Base-by-base conservation (phyloP, 106 monocot species). In the Dendrobium chrysotoxum region DNA sequence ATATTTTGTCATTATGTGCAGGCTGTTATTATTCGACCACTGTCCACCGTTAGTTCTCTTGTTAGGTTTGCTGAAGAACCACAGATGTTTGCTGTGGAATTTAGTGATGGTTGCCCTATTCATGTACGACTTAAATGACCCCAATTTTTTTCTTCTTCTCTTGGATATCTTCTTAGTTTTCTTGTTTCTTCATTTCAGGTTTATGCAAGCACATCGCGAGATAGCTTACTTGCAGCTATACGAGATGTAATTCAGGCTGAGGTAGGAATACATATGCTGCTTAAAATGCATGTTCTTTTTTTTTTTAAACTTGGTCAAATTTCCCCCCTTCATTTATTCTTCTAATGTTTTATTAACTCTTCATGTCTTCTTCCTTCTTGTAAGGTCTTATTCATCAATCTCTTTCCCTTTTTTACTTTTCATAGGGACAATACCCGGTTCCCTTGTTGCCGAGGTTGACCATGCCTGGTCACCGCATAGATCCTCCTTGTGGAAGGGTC, bases 11-110 rank as follows among this genome's bases (percentile, higher is more conserved):
- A 47, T 25, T 25, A 21, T 46, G 1, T 83, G 54, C 89, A 99
- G 99, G 99, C 88, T 83, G 91, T 95, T 81, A 93, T 99, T 90
- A 91, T 95, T 85, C 90, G 99, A 55, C 91, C 99, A 75, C 77
- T 99, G 38, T 93, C 91, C 77, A 80, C 90, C 47, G 88, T 99
- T 77, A 93, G 85, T 86, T 83, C 92, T 84, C 99, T 99, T 76
- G 91, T 99, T 82, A 89, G 99, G 61, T 93, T 99, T 87, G 92
- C 90, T 35, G 99, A 99, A 86, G 99, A 99, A 75, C 99, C 99
- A 61, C 99, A 99, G 66, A 95, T 95, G 99, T 99, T 99, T 86
- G 99, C 95, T 40, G 54, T 95, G 83, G 99, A 99, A 90, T 99
- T 95, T 84, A 93, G 86, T 86, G 99, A 99, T 90, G 99, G 99